Base-by-base conservation (phyloP, 1,284 basidiomycete species). In the Pseudozyma pruni region DNA sequence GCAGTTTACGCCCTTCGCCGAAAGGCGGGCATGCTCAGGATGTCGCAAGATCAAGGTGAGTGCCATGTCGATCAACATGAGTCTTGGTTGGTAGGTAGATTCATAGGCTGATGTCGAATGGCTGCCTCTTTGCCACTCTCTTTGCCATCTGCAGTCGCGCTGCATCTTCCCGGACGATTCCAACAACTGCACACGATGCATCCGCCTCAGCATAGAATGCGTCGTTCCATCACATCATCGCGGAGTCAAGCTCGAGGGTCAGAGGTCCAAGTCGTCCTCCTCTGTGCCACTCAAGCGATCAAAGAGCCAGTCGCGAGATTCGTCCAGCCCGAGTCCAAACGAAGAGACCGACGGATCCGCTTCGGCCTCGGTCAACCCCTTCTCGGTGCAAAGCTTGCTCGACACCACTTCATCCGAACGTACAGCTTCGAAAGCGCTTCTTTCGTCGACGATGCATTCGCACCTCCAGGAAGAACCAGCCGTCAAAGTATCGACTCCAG, bases 31-130 rank as follows among this genome's bases (percentile, higher is more conserved):
- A 19, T 72, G 68, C 46, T 53, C 58, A 2, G 68, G 68, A 11
- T 72, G 68, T 51, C 62, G 68, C n/a, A 72, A 62, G 58, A 72
- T 72, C 58, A 72, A 72, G 47, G 52, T 46, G 22, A 50, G 47
- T 50, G 16, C n/a, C n/a, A n/a, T n/a, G n/a, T n/a, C n/a, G n/a
- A n/a, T n/a, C n/a, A n/a, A n/a, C n/a, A n/a, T n/a, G n/a, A n/a
- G n/a, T n/a, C n/a, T n/a, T n/a, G n/a, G n/a, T n/a, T n/a, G n/a
- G n/a, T n/a, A n/a, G n/a, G n/a, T n/a, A n/a, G n/a, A n/a, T n/a
- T n/a, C n/a, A n/a, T n/a, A n/a, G n/a, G n/a, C n/a, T n/a, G n/a
- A n/a, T n/a, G n/a, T n/a, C n/a, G n/a, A n/a, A n/a, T n/a, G n/a
- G n/a, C n/a, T n/a, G n/a, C n/a, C n/a, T n/a, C n/a, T n/a, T n/a